Base-by-base conservation (phyloP, 495 filamentous ascomycete species). In the Hypoxylon rickii region DNA sequence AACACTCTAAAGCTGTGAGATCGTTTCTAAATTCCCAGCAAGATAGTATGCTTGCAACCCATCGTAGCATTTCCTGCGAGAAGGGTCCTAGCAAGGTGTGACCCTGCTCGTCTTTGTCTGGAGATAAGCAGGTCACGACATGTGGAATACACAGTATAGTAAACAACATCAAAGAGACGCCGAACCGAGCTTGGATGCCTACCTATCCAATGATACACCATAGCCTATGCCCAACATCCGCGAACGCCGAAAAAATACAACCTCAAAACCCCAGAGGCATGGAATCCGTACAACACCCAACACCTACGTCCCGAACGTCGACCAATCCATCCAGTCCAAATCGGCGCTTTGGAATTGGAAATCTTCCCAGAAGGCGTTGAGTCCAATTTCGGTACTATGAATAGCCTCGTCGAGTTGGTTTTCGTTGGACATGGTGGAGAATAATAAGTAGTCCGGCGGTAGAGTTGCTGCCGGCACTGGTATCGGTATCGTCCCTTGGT, bases 271-370 rank as follows among this genome's bases (percentile, higher is more conserved):
- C 59, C 59, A n/a, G 34, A 51, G 21, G 44, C 32, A 29, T 49
- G 18, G 11, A 63, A 45, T 44, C 44, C 50, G 17, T 58, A 63
- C 52, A 52, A n/a, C n/a, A n/a, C n/a, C n/a, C n/a, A 29, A 29
- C 24, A 10, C 37, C 46, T 34, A 61, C 5, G 59, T 53, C 12
- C 59, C 50, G 36, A 66, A 69, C 7, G 66, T 66, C 16, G 63
- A 63, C 66, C 66, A 69, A 36, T 69, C 66, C 66, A 69, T 69
- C 66, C 66, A 69, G 29, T 69, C 66, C 47, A 69, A 22, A 31
- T 69, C 66, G 1, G 60, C 53, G 19, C 64, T 65, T 38, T 69
- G 66, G 26, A 69, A 69, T 33, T 61, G 66, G 26, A 69, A 64
- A 44, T 69, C 63, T 11, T 69, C 66, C 66, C 63, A 66, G 6